Conservation (phyloP, 2,329 filamentous ascomycete genomes). For the Colletotrichum destructivum region DNA sequence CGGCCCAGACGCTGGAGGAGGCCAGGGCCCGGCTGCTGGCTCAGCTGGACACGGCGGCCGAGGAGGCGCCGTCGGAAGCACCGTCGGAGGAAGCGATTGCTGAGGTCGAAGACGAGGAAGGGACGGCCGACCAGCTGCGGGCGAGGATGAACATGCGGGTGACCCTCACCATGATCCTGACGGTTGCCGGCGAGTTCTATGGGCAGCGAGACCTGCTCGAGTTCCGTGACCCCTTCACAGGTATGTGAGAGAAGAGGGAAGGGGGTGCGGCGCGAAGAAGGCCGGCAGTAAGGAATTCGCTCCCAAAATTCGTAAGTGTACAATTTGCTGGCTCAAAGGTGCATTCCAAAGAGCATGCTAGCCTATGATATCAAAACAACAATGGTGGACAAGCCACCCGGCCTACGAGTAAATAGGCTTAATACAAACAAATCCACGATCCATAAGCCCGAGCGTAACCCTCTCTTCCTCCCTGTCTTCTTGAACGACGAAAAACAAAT, state of each 20-base stretch:
- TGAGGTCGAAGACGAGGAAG: constrained; percentile 42
- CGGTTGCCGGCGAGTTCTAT: constrained; percentile 88
- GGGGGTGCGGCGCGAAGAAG: background rate
- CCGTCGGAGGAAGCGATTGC: constrained; percentile 33
- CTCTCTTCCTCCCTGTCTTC: background rate
- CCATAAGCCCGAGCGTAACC: background rate
- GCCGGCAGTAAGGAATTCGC: too few species aligned
- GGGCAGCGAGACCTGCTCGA: constrained; percentile 89
- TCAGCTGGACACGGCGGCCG: constrained; percentile 53
- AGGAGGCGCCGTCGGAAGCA: constrained; percentile 48
- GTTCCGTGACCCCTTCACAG: constrained; percentile 75
- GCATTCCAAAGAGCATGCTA: constrained; percentile 12
- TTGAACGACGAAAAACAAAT: constrained; percentile 19
- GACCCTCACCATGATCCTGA: constrained; percentile 94
- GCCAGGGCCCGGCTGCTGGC: constrained; percentile 65
- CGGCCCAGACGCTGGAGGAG: constrained; percentile 57
- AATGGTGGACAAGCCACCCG: constrained; percentile 2
- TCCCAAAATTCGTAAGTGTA: background rate
- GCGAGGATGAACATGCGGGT: constrained; percentile 70
- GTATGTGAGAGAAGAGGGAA: constrained; percentile 51
- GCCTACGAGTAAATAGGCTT: background rate
- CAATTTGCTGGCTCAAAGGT: constrained; percentile 15
- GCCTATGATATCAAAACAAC: constrained; percentile 34
- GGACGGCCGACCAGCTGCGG: constrained; percentile 47
- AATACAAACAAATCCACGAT: constrained; percentile 17